These are phyloP conservation scores for Xylaria hypoxylon DNA, from an alignment of 2,329 filamentous ascomycete species.

Conservation along the genomic window DNA sequence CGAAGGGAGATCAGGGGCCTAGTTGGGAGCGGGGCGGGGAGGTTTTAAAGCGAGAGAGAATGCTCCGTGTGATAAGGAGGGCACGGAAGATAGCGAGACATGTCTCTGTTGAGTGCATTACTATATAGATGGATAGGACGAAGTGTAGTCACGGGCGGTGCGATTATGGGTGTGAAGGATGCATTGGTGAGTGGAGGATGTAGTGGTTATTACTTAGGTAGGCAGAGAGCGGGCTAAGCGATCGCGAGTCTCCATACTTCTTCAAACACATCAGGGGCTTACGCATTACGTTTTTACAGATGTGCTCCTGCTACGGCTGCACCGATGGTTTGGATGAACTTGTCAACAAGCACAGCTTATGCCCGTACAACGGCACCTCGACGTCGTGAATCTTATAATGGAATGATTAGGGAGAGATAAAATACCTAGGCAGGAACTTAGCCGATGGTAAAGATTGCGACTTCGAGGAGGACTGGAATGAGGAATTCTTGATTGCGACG, in stretches of 20 bases:
- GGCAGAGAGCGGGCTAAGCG: too few relatives aligned
- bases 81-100: neutral
- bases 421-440: neutral
- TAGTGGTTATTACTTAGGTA: neutral
- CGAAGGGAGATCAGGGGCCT: too few relatives aligned
- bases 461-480: neutral
- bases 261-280: neutral
- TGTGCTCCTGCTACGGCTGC: slow-evolving; percentile 41
- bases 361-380: slow-evolving; percentile 36
- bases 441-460: neutral
- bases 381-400: slow-evolving; percentile 2
- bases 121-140: neutral
- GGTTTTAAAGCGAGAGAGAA: neutral
- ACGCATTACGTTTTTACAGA: slow-evolving; percentile 23
- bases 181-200: neutral
- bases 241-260: too few relatives aligned
- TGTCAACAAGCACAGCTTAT: slow-evolving; percentile 35
- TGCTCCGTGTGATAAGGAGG: neutral
- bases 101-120: neutral
- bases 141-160: neutral
- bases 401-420: neutral
- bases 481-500: neutral
- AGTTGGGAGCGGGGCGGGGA: too few relatives aligned
- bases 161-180: too few relatives aligned
- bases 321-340: slow-evolving; percentile 36